phyloP scores from a whole-genome alignment of 352 stramenopile species.

The Pythium dissotocum region DNA sequence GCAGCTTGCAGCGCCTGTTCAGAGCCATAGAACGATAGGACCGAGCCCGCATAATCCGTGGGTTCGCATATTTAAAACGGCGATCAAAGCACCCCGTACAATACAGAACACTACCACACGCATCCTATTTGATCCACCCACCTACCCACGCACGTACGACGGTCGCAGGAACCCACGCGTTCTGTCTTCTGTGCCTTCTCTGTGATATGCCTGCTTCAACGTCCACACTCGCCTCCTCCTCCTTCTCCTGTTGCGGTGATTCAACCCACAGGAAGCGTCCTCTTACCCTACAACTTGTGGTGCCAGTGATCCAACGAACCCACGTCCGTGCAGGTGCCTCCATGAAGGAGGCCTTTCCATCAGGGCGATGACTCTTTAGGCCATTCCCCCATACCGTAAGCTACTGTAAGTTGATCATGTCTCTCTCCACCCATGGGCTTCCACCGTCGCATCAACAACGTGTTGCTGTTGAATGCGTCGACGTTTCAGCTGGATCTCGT shows the following conservation, averaged over 20 bases:
- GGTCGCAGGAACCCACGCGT: neutral
- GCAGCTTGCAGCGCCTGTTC: neutral
- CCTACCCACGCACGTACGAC: neutral
- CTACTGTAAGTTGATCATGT: no score
- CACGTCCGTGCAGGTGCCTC: no score
- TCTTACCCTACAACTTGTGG: neutral
- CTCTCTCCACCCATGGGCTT: neutral
- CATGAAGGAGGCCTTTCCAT: no score
- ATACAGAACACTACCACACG: constrained; percentile 4
- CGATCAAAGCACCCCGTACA: constrained; percentile 10
- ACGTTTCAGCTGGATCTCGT: neutral
- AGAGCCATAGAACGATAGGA: constrained; percentile 4
- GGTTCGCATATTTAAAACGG: constrained; percentile 11
- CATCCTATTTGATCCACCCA: neutral
- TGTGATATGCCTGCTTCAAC: neutral
- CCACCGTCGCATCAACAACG: neutral
- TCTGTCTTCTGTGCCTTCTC: neutral
- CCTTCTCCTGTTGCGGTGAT: neutral
- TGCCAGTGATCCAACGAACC: no score
- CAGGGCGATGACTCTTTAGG: neutral
- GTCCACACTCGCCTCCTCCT: neutral
- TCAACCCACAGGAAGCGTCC: neutral
- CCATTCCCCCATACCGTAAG: no score
- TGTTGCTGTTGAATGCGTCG: neutral
- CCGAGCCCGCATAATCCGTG: neutral